phyloP scores from a whole-genome alignment of 2,329 filamentous ascomycete species.

The Fusarium annulatum region DNA sequence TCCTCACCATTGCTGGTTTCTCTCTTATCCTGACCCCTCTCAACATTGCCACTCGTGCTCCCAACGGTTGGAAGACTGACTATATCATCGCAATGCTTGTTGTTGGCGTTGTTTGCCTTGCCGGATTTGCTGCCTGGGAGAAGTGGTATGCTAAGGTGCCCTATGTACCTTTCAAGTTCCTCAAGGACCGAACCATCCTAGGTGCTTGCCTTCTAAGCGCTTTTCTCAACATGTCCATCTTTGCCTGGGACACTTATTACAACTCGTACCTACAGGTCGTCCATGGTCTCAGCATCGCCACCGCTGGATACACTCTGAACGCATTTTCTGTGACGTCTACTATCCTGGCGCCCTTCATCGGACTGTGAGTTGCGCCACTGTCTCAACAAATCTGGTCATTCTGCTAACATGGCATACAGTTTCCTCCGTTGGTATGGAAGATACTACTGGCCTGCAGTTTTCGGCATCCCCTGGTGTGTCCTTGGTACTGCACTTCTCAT shows the following conservation, averaged over 20 bases:
- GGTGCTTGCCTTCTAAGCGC: conserved; percentile 57
- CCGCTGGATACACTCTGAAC: conserved; percentile 60
- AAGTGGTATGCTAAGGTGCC: conserved; percentile 59
- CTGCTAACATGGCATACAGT: conserved; percentile 29
- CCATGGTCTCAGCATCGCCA: conserved; percentile 57
- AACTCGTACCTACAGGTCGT: conserved; percentile 64
- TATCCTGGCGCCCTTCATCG: conserved; percentile 60
- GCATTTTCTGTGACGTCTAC: conserved; percentile 61
- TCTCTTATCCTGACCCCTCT: conserved; percentile 71
- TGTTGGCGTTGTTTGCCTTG: conserved; percentile 62
- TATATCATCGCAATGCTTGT: conserved; percentile 66
- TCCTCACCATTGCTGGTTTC: conserved; percentile 64
- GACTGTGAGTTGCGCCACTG: conserved; percentile 41
- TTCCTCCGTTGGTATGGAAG: conserved; percentile 60
- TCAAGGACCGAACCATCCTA: conserved; percentile 60
- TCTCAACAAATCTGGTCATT: neutral
- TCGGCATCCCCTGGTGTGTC: conserved; percentile 65
- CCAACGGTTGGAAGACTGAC: conserved; percentile 59
- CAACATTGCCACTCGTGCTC: conserved; percentile 58
- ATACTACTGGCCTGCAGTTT: conserved; percentile 62
- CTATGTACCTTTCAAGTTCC: conserved; percentile 60
- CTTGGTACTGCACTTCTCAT: conserved; percentile 59
- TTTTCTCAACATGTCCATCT: conserved; percentile 54
- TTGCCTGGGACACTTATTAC: conserved; percentile 59
- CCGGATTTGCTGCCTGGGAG: conserved; percentile 67